Base-by-base conservation (phyloP, 495 filamentous ascomycete genomes). In the Penicillium roqueforti region DNA sequence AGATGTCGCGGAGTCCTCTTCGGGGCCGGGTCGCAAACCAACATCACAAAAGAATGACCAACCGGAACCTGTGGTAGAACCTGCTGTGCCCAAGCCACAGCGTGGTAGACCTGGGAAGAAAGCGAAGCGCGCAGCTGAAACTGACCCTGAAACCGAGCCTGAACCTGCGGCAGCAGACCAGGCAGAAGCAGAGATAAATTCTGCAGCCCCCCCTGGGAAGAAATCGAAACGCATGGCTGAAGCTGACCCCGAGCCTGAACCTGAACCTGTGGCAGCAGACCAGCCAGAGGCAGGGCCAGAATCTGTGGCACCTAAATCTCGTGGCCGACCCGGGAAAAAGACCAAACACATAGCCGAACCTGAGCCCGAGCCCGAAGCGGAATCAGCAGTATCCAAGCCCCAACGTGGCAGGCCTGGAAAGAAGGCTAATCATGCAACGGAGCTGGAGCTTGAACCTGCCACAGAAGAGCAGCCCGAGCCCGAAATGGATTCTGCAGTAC, bases 1-100 rank as follows among this genome's bases (percentile, higher is more conserved):
- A 14, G 39, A 55, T 16, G 26, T 48, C 3, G 54, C 43, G 13
- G 43, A 58, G 39, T 20, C 60, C 34, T 47, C 57, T 29, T 37
- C 42, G 2, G 44, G 32, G 7, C 18, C 39, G 22, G 46, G 39
- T 29, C 61, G 49, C 13, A 56, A 50, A 26, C 45, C 32, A 4
- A 22, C 20, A 29, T 40, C 47, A 39, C 10, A 44, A 47, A 45
- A 46, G n/a, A 43, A 57, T 42, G 20, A 47, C 3, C 55, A 61
- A 25, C 45, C 43, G 6, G 43, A 58, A 20, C 44, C 60, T 3
- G 47, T 29, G 29, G 39, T 40, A 22, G 45, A 57, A 53, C n/a
- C n/a, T n/a, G 7, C 42, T 9, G 55, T 52, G 36, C 23, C 43
- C 16, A 53, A 57, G 29, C n/a, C 47, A 46, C 43, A 53, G 11